Evolutionary conservation across 2,329 filamentous ascomycete species (phyloP).

Genomic region (Nakataea oryzae): DNA sequence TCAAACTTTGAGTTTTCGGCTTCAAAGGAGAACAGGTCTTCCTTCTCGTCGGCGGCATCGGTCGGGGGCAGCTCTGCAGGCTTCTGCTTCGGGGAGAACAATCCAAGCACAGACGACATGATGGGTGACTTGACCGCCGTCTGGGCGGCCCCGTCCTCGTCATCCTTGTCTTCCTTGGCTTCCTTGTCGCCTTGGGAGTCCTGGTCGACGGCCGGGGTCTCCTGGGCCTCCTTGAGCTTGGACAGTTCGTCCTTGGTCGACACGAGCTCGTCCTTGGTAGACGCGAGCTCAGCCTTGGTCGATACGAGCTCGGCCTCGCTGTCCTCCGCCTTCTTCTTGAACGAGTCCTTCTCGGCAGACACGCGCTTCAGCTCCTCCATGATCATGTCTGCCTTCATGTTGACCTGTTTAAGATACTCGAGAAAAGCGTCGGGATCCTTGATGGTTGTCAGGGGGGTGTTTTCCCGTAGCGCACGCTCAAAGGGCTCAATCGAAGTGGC

Average conservation of each 20-base stretch:
- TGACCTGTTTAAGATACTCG: slow-evolving; percentile 84
- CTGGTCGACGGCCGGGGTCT: slow-evolving; percentile 19
- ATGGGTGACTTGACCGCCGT: slow-evolving; percentile 30
- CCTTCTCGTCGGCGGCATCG: slow-evolving; percentile 26
- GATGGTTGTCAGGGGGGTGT: slow-evolving; percentile 85
- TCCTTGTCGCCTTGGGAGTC: slow-evolving; percentile 7
- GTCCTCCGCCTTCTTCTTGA: slow-evolving; percentile 67
- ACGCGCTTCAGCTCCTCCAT: slow-evolving; percentile 88
- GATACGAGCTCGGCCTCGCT: slow-evolving; percentile 25
- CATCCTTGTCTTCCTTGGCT: slow-evolving; percentile 15
- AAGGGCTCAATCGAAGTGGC: slow-evolving; percentile 87
- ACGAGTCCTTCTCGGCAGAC: slow-evolving; percentile 67
- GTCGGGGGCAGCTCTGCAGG: slow-evolving; percentile 17
- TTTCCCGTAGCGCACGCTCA: slow-evolving; percentile 80
- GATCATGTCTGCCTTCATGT: slow-evolving; percentile 80
- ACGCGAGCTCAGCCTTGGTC: neutral
- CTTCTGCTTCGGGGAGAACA: slow-evolving; percentile 38
- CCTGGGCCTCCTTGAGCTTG: slow-evolving; percentile 28
- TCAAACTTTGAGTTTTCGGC: slow-evolving; percentile 78
- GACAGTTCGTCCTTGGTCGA: slow-evolving; percentile 39
- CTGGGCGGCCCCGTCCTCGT: slow-evolving; percentile 4
- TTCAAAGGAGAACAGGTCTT: slow-evolving; percentile 90
- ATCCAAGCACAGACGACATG: slow-evolving; percentile 33
- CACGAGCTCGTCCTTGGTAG: neutral
- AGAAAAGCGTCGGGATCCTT: slow-evolving; percentile 72